Evolutionary conservation across 2,329 filamentous ascomycete genomes (phyloP), one percentile per base, ranked within the genome.

Genomic region (Orbilia brochopaga): DNA sequence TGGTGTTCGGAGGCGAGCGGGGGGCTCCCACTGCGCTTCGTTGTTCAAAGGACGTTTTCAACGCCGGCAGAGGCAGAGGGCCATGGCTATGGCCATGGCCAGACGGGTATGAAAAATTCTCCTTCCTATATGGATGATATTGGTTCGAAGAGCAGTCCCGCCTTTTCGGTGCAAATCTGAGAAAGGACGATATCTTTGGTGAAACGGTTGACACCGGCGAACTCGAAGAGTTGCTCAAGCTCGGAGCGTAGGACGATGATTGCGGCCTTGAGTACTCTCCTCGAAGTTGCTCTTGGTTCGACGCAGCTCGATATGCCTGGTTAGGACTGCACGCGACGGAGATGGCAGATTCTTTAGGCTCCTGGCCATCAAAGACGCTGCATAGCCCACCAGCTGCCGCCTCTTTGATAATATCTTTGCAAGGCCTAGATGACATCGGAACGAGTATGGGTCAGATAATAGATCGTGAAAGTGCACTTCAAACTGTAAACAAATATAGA

Each of bases 71-170:
- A 2, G 67, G 56, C 50, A 65, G 42, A 37, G 19, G 21, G 4
- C 48, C 48, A 48, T 32, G 27, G 4, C 48, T 37, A 48, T 32
- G 27, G 27, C 27, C 27, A 8, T 65, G 67, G 32, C 32, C 32
- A 4, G 52, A 19, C 13, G 50, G 35, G 48, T 65, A 65, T 7
- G 55, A 54, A 50, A 60, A 72, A 19, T 32, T 52, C 27, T 72
- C 67, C 42, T 72, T 72, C 35, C 64, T 72, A 44, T 72, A 72
- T n/a, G 60, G 67, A 53, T 72, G 67, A 42, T 65, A 72, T 51
- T 72, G 67, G 42, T 40, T 59, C 11, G 27, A 40, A 21, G 67
- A 56, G 21, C 50, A 56, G 13, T 72, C 67, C 37, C 60, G 65
- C 50, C 55, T 60, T 19, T 54, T 72, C 2, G 54, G 35, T 5